These are phyloP conservation scores for Pseudogymnoascus sp. DNA, from an alignment of 2,329 filamentous ascomycete genomes.

Conservation along the genomic window DNA sequence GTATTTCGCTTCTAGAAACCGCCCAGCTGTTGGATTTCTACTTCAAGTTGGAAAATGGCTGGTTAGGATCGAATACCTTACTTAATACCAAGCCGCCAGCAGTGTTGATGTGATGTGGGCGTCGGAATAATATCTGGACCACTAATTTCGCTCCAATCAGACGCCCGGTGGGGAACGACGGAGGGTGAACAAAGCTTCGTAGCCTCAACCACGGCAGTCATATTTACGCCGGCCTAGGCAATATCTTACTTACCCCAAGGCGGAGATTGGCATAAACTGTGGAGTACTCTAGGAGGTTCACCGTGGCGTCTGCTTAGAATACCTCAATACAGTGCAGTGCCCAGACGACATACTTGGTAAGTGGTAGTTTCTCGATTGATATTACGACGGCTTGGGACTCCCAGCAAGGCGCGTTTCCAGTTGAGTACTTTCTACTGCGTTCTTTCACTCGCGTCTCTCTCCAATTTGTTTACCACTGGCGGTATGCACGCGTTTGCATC, in stretches of 20 bases:
- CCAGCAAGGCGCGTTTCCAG: background rate
- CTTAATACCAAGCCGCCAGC: background rate
- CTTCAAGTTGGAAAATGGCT: conserved; percentile 2
- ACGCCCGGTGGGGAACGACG: background rate
- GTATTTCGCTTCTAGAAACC: background rate
- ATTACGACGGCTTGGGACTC: background rate
- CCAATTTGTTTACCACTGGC: background rate
- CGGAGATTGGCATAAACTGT: background rate
- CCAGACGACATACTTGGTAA: background rate
- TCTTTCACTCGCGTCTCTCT: background rate
- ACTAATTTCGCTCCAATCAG: conserved; percentile 6
- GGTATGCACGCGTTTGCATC: conserved; percentile 3
- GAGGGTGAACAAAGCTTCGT: background rate
- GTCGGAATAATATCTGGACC: conserved; percentile 3
- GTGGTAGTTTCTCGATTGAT: background rate
- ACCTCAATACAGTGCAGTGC: background rate
- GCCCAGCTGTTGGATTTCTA: background rate
- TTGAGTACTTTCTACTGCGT: background rate
- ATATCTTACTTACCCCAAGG: background rate
- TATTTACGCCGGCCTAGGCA: background rate
- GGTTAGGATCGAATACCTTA: background rate
- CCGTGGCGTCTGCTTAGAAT: background rate
- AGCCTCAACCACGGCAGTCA: background rate
- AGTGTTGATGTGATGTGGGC: background rate
- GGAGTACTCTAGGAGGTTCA: background rate